phyloP scores from a whole-genome alignment of 768 basidiomycete species.

The Panus rudis region DNA sequence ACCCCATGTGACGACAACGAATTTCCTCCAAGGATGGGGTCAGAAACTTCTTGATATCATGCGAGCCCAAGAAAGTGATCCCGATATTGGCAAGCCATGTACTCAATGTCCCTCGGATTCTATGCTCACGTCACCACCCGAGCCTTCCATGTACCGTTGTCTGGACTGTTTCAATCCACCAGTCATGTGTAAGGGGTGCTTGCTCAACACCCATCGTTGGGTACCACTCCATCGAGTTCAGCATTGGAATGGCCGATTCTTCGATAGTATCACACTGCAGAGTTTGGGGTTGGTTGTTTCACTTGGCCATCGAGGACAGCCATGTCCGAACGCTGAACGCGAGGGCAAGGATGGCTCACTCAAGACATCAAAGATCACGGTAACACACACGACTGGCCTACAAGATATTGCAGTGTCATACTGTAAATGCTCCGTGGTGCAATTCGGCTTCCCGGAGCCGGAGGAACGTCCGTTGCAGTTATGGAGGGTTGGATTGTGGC shows the following conservation, averaged over 20 bases:
- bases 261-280: not conserved
- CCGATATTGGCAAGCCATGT: not conserved
- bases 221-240: not conserved
- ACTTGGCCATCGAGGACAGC: not conserved
- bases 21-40: not conserved
- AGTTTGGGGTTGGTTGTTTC: not conserved
- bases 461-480: not conserved
- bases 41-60: not conserved
- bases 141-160: no score
- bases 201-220: not conserved
- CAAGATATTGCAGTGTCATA: no score
- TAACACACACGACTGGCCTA: not conserved
- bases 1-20: no score
- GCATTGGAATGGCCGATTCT: not conserved
- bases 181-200: not conserved
- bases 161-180: no score
- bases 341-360: no score
- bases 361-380: not conserved
- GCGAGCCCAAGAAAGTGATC: not conserved
- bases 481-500: constrained; percentile 2
- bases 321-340: not conserved
- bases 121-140: no score
- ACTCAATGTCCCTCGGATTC: no score
- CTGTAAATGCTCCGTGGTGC: not conserved
- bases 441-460: not conserved